Conservation (phyloP, 2,329 filamentous ascomycete species). For the Amylocarpus encephaloides region DNA sequence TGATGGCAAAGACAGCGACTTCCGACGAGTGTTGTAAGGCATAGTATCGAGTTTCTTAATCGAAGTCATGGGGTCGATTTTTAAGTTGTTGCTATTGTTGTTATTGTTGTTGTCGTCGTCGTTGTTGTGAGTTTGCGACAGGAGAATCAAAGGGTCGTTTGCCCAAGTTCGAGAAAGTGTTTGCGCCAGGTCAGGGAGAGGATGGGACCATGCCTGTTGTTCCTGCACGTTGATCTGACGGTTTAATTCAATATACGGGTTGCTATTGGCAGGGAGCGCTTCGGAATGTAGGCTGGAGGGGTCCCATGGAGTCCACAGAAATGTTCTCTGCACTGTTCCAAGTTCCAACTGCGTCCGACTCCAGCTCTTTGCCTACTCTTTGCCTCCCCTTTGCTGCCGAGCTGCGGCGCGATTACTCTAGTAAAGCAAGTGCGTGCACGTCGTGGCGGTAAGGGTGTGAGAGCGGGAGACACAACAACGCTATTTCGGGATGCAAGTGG, state of each 20-base stretch:
- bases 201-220: constrained; percentile 21
- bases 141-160: constrained; percentile 1
- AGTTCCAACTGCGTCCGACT: background rate
- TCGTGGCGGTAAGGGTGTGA: constrained; percentile 12
- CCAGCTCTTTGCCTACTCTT: too few species aligned
- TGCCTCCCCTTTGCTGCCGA: constrained; percentile 3
- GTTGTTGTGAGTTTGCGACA: constrained; percentile 11
- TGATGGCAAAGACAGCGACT: constrained; percentile 87
- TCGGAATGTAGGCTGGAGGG: constrained; percentile 26
- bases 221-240: constrained; percentile 29
- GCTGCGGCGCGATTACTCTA: constrained; percentile 3
- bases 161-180: constrained; percentile 8
- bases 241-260: constrained; percentile 14
- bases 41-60: constrained; percentile 41
- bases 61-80: constrained; percentile 14
- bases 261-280: constrained; percentile 21
- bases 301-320: constrained; percentile 3
- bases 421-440: background rate
- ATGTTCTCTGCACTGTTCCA: background rate
- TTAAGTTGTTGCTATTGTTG: constrained; percentile 1
- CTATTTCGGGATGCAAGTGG: constrained; percentile 9
- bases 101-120: constrained; percentile 1
- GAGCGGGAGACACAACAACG: constrained; percentile 4
- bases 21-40: constrained; percentile 95
- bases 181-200: constrained; percentile 22